phyloP scores from a whole-genome alignment of 345 rosid species.

The Hypericum androsaemum region DNA sequence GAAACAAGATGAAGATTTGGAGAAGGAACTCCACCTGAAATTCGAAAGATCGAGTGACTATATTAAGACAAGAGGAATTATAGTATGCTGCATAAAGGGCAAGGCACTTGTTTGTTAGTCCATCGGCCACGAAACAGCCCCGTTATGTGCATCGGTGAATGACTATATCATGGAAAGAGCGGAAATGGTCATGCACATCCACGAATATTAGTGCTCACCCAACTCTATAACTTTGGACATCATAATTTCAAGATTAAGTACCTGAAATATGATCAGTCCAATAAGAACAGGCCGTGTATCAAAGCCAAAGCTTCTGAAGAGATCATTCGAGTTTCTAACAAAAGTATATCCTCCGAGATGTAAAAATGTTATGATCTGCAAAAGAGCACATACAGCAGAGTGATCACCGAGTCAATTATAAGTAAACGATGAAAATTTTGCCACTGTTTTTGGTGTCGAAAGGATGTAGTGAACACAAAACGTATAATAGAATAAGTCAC shows the following conservation, averaged over 20 bases:
- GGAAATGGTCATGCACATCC: too few relatives aligned
- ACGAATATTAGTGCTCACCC: too few relatives aligned
- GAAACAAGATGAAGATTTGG: background rate
- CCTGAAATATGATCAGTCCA: slow-evolving; percentile 97
- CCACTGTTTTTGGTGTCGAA: too few relatives aligned
- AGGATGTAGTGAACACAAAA: too few relatives aligned
- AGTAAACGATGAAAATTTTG: background rate
- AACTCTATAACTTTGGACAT: background rate
- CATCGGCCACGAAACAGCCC: too few relatives aligned
- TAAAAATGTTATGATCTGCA: slow-evolving; percentile 76
- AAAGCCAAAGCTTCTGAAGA: slow-evolving; percentile 93
- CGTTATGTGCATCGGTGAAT: too few relatives aligned
- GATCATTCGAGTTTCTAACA: slow-evolving; percentile 89
- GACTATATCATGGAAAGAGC: too few relatives aligned
- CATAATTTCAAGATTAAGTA: slow-evolving; percentile 14
- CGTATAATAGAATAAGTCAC: background rate
- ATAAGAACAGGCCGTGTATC: slow-evolving; percentile 83
- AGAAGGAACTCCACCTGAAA: slow-evolving; percentile 56
- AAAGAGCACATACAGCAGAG: background rate
- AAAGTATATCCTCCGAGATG: slow-evolving; percentile 97
- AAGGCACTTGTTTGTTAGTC: slow-evolving; percentile 21
- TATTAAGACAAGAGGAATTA: slow-evolving; percentile 80
- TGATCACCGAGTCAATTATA: too few relatives aligned
- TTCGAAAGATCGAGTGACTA: slow-evolving; percentile 90
- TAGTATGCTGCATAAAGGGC: slow-evolving; percentile 83